phyloP scores from a whole-genome alignment of 257 asterid species.

The Striga asiatica region DNA sequence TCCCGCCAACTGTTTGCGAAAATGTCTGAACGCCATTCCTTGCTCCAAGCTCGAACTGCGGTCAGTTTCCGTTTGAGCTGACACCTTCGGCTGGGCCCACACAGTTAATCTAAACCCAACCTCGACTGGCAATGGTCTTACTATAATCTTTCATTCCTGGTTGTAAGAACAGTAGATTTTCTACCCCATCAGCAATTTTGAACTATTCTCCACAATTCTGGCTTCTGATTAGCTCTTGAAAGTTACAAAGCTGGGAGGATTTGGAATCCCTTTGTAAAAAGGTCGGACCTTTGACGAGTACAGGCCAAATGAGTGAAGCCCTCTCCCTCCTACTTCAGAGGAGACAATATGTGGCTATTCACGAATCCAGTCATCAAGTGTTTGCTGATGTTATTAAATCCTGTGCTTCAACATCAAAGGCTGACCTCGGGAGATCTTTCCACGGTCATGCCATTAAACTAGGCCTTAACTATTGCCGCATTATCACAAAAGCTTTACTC shows the following conservation, averaged over 20 bases:
- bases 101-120: background rate
- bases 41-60: background rate
- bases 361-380: background rate
- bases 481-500: background rate
- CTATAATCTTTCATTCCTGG: background rate
- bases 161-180: no score
- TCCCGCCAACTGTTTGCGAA: background rate
- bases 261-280: no score
- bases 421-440: background rate
- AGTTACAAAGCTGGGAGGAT: no score
- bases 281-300: background rate
- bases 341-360: background rate
- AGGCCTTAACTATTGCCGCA: background rate
- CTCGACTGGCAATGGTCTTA: background rate
- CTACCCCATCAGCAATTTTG: no score
- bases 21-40: background rate
- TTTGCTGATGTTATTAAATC: background rate
- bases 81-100: background rate
- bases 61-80: background rate
- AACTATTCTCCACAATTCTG: no score
- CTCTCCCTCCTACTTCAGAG: background rate
- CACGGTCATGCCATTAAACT: background rate
- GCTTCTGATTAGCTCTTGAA: no score
- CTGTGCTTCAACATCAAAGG: background rate
- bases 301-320: background rate